Base-by-base conservation (phyloP, 2,329 filamentous ascomycete species). In the Colletotrichum sublineola region DNA sequence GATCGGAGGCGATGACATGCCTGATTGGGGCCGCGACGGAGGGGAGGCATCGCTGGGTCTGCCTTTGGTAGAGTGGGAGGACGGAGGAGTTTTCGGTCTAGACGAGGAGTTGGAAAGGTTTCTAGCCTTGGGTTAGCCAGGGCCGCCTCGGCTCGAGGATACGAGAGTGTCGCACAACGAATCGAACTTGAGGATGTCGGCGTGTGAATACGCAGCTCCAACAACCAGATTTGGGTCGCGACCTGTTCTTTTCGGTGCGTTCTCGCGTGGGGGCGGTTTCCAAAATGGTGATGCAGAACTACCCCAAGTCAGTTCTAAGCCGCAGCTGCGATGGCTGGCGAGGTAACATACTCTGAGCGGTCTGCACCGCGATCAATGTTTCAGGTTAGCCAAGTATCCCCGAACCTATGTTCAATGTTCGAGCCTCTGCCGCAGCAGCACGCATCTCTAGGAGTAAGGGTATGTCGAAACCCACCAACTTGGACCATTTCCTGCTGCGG, bases 121-220 rank as follows among this genome's bases (percentile, higher is more conserved):
- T 77, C 92, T 93, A 75, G 56, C 38, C 42, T 44, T 62, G 38
- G 44, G 73, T 79, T 44, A 71, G 73, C 48, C 20, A 6, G 12
- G 18, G 11, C 55, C n/a, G 44, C 18, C 33, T 48, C 29, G 14
- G n/a, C 15, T 5, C 2, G 18, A 20, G 24, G 44, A 36, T 5
- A 33, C 5, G n/a, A 44, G 33, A 48, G 53, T n/a, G 42, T 82
- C 88, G 76, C 88, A 96, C 94, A 96, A 78, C 38, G 91, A 90
- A 79, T 94, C 94, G 79, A 96, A 93, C 82, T 96, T 97, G 77
- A 98, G 87, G 79, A 97, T 94, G 83, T 98, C 95, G 38, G 96
- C 94, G 82, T 99, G 96, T 18, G 96, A 98, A 81, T 99, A 99
- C 57, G 95, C 93, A 68, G 96, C 96, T 76, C 96, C 96, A 72